phyloP scores from a whole-genome alignment of 805 yeast species.

The Jamesozyma spencerorum region DNA sequence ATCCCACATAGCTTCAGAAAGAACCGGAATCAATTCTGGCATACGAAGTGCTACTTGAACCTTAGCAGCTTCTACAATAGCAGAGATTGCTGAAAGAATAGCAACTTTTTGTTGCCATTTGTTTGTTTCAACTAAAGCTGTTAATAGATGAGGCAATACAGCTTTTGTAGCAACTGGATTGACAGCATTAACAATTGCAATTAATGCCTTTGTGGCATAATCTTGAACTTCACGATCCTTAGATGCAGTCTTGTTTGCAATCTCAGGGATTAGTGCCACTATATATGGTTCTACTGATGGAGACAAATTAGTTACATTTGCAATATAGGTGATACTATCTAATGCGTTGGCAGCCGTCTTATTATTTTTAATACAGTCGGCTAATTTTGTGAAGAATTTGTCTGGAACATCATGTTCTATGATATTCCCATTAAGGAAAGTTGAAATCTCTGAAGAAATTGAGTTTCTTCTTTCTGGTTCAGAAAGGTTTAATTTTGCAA shows the following conservation, averaged over 20 bases:
- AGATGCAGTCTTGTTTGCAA: constrained; percentile 77
- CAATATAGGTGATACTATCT: constrained; percentile 74
- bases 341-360: constrained; percentile 73
- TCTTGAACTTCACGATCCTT: constrained; percentile 67
- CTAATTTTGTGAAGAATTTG: constrained; percentile 68
- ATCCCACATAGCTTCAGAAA: constrained; percentile 99
- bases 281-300: constrained; percentile 92
- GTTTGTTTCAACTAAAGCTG: constrained; percentile 55
- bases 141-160: constrained; percentile 66
- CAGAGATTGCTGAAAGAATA: constrained; percentile 69
- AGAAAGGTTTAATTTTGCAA: constrained; percentile 83
- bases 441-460: constrained; percentile 80
- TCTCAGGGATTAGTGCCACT: constrained; percentile 59
- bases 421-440: constrained; percentile 89
- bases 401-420: constrained; percentile 96
- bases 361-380: constrained; percentile 66
- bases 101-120: constrained; percentile 98
- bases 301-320: constrained; percentile 62
- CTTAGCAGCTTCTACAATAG: constrained; percentile 85
- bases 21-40: constrained; percentile 96
- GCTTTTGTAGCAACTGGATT: constrained; percentile 89
- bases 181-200: constrained; percentile 65
- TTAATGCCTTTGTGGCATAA: constrained; percentile 63
- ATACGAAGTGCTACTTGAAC: constrained; percentile 92
- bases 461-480: constrained; percentile 67